Evolutionary conservation across 257 asterid species (phyloP).

Genomic region (Solanum pennellii): DNA sequence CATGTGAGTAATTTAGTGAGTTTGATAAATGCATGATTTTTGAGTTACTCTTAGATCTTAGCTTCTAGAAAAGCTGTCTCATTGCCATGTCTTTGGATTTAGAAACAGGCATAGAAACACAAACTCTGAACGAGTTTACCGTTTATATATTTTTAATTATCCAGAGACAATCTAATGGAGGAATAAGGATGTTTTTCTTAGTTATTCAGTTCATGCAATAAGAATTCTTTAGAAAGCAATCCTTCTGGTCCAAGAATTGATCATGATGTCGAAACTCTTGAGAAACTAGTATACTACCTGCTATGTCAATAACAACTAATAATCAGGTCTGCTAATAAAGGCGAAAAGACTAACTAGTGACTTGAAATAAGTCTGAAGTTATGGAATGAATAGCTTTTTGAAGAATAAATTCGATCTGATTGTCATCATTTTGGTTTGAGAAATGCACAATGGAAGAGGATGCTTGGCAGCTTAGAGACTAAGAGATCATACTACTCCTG

Average conservation of each 20-base stretch:
- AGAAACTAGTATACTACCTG: neutral
- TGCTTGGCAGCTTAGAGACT: too few relatives aligned
- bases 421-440: too few relatives aligned
- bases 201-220: neutral
- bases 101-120: neutral
- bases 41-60: neutral
- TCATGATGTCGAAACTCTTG: neutral
- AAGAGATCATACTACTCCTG: too few relatives aligned
- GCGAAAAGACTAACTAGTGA: too few relatives aligned
- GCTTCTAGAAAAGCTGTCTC: neutral
- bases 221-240: neutral
- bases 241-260: neutral
- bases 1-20: neutral
- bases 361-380: too few relatives aligned
- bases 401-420: too few relatives aligned
- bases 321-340: too few relatives aligned
- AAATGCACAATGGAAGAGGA: too few relatives aligned
- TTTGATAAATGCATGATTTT: neutral
- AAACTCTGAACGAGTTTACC: neutral
- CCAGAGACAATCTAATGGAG: neutral
- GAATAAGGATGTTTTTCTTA: neutral
- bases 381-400: too few relatives aligned
- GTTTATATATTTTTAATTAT: neutral
- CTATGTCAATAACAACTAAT: too few relatives aligned
- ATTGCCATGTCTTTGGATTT: neutral